Conservation (phyloP, 2,329 filamentous ascomycete species). For the Aspergillus bombycis region DNA sequence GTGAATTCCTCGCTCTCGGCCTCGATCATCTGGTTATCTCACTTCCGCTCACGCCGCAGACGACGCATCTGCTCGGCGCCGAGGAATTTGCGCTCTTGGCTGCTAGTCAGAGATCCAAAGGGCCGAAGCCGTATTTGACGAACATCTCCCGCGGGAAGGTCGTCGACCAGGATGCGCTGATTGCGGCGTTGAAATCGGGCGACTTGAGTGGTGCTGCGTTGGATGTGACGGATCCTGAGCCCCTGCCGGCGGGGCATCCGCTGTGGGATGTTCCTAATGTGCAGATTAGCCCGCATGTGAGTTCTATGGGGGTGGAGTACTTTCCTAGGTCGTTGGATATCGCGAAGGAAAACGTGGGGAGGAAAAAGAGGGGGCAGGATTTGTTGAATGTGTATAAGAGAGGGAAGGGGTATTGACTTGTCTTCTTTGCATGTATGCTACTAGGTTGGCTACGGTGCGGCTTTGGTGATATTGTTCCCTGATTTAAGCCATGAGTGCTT, state of each 20-base stretch:
- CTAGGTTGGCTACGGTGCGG: not conserved
- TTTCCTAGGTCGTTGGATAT: constrained; percentile 61
- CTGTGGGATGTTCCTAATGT: constrained; percentile 73
- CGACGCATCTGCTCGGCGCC: constrained; percentile 57
- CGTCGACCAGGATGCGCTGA: constrained; percentile 64
- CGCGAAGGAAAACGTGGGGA: constrained; percentile 59
- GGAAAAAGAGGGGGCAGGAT: constrained; percentile 54
- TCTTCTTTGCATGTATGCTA: no score
- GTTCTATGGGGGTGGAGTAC: constrained; percentile 59
- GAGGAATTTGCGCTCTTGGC: constrained; percentile 61
- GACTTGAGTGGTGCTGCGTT: constrained; percentile 69
- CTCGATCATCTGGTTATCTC: constrained; percentile 61
- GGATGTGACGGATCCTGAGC: constrained; percentile 80
- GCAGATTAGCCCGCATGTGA: constrained; percentile 70
- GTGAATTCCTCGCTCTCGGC: constrained; percentile 57
- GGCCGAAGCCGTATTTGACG: constrained; percentile 61
- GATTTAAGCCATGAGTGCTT: not conserved
- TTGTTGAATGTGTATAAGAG: constrained; percentile 66
- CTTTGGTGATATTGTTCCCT: not conserved
- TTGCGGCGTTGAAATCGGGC: constrained; percentile 60
- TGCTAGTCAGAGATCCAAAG: constrained; percentile 24
- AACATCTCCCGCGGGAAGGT: constrained; percentile 73
- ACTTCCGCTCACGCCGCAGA: constrained; percentile 60
- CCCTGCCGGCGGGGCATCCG: constrained; percentile 67
- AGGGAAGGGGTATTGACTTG: constrained; percentile 60